Base-by-base conservation (phyloP, 345 rosid genomes). In the Rubroshorea leprosula region DNA sequence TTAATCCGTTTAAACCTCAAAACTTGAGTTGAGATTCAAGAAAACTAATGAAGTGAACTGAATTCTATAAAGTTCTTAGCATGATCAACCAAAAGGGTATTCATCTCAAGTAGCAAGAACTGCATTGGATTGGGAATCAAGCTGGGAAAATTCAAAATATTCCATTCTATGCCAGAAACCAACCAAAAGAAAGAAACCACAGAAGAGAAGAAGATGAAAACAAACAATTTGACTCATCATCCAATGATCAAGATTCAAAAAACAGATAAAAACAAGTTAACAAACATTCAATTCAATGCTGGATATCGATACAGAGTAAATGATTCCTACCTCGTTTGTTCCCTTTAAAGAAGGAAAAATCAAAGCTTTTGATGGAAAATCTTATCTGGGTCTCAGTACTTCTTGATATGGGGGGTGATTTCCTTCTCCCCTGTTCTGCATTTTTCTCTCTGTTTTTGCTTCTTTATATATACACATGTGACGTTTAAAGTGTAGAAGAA, bases 251-350 rank as follows among this genome's bases (percentile, higher is more conserved):
- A 71, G 15, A 62, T 53, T 24, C 5, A 39, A 23, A 57, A 27
- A 46, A 6, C 55, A 69, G 58, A 7, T 17, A 57, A 41, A 8
- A 10, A 35, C 11, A 9, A 35, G 7, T 35, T 35, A 13, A n/a
- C n/a, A n/a, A n/a, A n/a, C n/a, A n/a, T n/a, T n/a, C n/a, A n/a
- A n/a, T n/a, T n/a, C n/a, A n/a, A n/a, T n/a, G n/a, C n/a, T n/a
- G n/a, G n/a, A n/a, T n/a, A n/a, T n/a, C n/a, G n/a, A n/a, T n/a
- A n/a, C n/a, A n/a, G n/a, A n/a, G n/a, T n/a, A n/a, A n/a, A n/a
- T 27, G 31, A 27, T 35, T 27, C 38, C 12, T 65, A 77, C 85
- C 82, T 74, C 44, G 51, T 20, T 58, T 12, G 5, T 54, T 49
- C 22, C 31, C 47, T 21, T 29, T n/a, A 48, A 20, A 50, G 56